Conservation (phyloP, 2,329 filamentous ascomycete species). For the Cladosporium sp. region DNA sequence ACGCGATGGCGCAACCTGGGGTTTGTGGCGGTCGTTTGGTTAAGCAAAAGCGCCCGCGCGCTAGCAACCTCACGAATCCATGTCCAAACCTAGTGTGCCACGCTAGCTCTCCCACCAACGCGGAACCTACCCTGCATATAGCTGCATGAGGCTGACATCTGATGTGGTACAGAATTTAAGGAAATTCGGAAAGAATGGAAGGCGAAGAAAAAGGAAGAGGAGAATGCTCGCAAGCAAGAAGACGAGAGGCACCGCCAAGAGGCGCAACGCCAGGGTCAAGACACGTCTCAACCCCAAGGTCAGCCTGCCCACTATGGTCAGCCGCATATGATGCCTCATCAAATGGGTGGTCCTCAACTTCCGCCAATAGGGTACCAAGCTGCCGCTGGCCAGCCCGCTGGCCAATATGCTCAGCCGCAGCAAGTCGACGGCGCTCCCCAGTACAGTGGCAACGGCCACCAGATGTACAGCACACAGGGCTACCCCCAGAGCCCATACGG, state of each 20-base stretch:
- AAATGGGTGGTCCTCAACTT: slow-evolving; percentile 48
- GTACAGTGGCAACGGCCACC: slow-evolving; percentile 39
- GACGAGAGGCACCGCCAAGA: slow-evolving; percentile 78
- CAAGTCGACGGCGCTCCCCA: slow-evolving; percentile 51
- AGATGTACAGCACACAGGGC: slow-evolving; percentile 48
- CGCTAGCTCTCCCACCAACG: slow-evolving; percentile 28
- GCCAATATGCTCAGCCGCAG: slow-evolving; percentile 48
- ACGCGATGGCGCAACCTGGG: slow-evolving; percentile 14
- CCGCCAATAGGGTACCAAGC: slow-evolving; percentile 55
- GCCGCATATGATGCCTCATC: slow-evolving; percentile 46
- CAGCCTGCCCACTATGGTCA: slow-evolving; percentile 48
- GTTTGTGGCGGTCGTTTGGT: slow-evolving; percentile 29
- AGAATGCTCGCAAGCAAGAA: slow-evolving; percentile 82
- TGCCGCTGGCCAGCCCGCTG: slow-evolving; percentile 44
- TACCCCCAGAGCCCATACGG: slow-evolving; percentile 54
- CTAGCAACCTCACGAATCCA: slow-evolving; percentile 31
- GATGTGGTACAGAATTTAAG: slow-evolving; percentile 76
- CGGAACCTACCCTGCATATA: slow-evolving; percentile 28
- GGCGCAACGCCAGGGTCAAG: slow-evolving; percentile 56
- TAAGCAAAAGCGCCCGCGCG: slow-evolving; percentile 31
- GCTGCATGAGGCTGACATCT: slow-evolving; percentile 38
- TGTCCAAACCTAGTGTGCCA: slow-evolving; percentile 35
- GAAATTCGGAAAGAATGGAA: slow-evolving; percentile 99
- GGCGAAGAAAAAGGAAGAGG: slow-evolving; percentile 98
- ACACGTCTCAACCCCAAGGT: slow-evolving; percentile 52